A percentile compares a stretch with the other conserved stretches of the same genome.
phyloP scores from a whole-genome alignment of 148 eudicot species.

The Diospyros kaki region DNA sequence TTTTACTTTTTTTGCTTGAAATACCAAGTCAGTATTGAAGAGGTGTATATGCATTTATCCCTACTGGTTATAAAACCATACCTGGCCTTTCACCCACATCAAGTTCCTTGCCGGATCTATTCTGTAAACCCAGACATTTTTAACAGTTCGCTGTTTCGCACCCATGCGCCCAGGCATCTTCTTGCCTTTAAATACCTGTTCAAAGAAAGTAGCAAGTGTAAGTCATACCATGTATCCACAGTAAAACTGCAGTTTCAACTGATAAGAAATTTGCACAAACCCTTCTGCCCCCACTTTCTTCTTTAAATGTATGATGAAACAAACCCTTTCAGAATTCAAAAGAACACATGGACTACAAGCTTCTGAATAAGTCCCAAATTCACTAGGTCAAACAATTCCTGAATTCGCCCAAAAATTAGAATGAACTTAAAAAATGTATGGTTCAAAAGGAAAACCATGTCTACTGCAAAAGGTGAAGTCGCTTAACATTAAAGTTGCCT shows the following conservation, averaged over 20 bases:
- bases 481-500: too few relatives aligned
- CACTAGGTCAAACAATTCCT: too few relatives aligned
- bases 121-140: conserved; percentile 92
- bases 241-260: background rate
- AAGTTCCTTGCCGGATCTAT: conserved; percentile 84
- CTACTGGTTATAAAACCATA: conserved; percentile 23
- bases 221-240: background rate
- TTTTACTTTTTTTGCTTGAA: too few relatives aligned
- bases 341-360: background rate
- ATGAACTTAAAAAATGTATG: too few relatives aligned
- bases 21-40: too few relatives aligned
- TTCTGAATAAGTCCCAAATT: too few relatives aligned
- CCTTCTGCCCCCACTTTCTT: background rate
- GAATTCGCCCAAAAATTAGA: too few relatives aligned
- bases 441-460: too few relatives aligned
- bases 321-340: background rate
- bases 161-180: conserved; percentile 99
- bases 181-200: conserved; percentile 73
- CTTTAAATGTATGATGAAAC: background rate
- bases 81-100: conserved; percentile 97
- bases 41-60: too few relatives aligned
- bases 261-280: background rate
- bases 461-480: too few relatives aligned
- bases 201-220: conserved; percentile 8
- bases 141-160: conserved; percentile 63